Base-by-base conservation (phyloP, 2,329 filamentous ascomycete species). In the Graphilbum ipis-grandicollis region DNA sequence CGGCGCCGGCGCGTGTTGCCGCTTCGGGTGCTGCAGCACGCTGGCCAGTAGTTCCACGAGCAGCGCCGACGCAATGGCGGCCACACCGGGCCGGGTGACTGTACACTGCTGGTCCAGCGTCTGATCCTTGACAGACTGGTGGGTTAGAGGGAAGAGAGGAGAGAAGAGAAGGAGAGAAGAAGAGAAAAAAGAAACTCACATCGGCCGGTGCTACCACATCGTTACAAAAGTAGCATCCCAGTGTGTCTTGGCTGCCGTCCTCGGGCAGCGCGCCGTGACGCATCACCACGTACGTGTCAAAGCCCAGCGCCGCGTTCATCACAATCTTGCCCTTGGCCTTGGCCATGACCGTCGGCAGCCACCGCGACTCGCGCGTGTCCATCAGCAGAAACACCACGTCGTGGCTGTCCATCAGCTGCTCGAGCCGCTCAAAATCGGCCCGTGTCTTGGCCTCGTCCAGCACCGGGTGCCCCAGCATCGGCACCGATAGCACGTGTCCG, bases 191-290 rank as follows among this genome's bases (percentile, higher is more conserved):
- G 17, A 29, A 21, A 25, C 19, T 25, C 62, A 93, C 86, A 60
- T 96, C 84, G 43, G 79, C 79, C 18, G 90, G 90, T 7, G 88
- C 83, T 35, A 96, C 88, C 19, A 98, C 88, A 53, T 98, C 90
- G 50, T 93, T 96, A 59, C 90, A 98, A 57, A 96, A 98, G 55
- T 98, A 98, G 57, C 90, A 98, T 9, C 90, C 90, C 19, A 96
- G 65, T 19, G 82, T 74, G 36, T 73, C 62, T 37, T 72, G 63
- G n/a, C 59, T 65, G 10, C 69, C 63, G 35, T 65, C 60, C 31
- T 58, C 54, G 4, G 65, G 63, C 46, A 73, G 69, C 6, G 83
- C 65, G 2, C 90, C 90, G 55, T 98, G 90, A 39, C 90, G 74
- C 90, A 98, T 96, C 26, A 93, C 85, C 3, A 98, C 85, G 49